These are phyloP conservation scores for Phytomonas francai DNA, from an alignment of 208 protist species.

Conservation along the genomic window DNA sequence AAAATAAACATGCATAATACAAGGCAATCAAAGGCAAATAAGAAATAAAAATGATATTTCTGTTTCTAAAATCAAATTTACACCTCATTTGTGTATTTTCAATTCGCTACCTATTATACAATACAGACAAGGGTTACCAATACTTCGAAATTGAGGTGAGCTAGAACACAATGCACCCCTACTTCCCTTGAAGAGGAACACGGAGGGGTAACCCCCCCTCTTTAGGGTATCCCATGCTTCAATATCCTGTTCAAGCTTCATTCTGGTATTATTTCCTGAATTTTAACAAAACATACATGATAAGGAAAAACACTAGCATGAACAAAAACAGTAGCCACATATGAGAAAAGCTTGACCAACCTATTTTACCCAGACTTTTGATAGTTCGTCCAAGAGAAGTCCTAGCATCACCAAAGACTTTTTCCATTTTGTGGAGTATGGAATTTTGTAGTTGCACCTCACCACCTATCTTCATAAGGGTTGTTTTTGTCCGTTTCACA, in stretches of 20 bases:
- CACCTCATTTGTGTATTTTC: no score
- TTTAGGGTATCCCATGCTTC: background rate
- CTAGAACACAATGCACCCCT: background rate
- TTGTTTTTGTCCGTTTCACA: conserved; percentile 36
- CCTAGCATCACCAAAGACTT: conserved; percentile 28
- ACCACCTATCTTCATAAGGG: conserved; percentile 41
- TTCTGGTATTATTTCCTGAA: conserved; percentile 20
- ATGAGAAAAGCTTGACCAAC: conserved; percentile 37
- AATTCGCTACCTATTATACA: no score
- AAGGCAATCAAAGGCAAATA: no score
- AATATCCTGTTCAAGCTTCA: background rate
- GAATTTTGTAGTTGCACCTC: conserved; percentile 70
- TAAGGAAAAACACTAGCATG: conserved; percentile 61
- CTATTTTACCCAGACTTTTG: conserved; percentile 35
- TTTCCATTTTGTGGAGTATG: conserved; percentile 42
- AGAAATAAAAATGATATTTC: no score
- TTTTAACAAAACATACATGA: conserved; percentile 70
- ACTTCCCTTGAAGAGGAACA: background rate
- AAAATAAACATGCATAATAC: no score
- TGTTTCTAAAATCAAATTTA: no score
- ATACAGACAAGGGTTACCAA: background rate
- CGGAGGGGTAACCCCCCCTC: background rate
- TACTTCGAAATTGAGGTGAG: background rate
- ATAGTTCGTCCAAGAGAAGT: conserved; percentile 39
- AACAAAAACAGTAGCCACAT: conserved; percentile 84